Evolutionary conservation across 1,284 basidiomycete genomes (phyloP).

Genomic region (Tilletia indica): DNA sequence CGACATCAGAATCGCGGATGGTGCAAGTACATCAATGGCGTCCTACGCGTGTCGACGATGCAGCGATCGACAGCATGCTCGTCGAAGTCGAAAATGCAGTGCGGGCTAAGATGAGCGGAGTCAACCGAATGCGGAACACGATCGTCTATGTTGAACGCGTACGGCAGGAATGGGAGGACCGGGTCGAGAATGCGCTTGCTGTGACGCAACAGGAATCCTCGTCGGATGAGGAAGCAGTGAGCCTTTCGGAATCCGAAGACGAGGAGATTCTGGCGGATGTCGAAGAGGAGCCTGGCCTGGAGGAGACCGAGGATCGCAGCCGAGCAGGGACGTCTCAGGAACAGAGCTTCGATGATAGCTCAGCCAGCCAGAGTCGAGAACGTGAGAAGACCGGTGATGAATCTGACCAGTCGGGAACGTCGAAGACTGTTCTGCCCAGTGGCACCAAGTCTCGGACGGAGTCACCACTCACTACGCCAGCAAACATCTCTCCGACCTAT

Average conservation of each 20-base stretch:
- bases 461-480: neutral
- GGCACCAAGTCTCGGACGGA: neutral
- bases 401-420: neutral
- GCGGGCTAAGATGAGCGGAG: conserved; percentile 88
- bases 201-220: conserved; percentile 48
- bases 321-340: neutral
- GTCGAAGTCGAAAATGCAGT: conserved; percentile 84
- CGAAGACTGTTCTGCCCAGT: neutral
- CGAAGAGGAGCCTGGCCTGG: conserved; percentile 5
- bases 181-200: conserved; percentile 69
- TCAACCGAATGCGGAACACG: conserved; percentile 95
- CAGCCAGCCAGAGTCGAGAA: no score
- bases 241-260: conserved; percentile 27
- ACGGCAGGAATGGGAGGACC: conserved; percentile 93
- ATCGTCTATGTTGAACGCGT: conserved; percentile 97
- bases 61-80: conserved; percentile 75
- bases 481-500: conserved; percentile 3
- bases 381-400: neutral
- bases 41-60: conserved; percentile 62
- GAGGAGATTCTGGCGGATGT: conserved; percentile 29
- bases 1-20: conserved; percentile 46
- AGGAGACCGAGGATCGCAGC: neutral
- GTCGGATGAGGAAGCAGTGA: neutral
- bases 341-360: neutral
- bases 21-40: conserved; percentile 43